Base-by-base conservation (phyloP, 2,329 filamentous ascomycete species). In the Diplocarpon mali region DNA sequence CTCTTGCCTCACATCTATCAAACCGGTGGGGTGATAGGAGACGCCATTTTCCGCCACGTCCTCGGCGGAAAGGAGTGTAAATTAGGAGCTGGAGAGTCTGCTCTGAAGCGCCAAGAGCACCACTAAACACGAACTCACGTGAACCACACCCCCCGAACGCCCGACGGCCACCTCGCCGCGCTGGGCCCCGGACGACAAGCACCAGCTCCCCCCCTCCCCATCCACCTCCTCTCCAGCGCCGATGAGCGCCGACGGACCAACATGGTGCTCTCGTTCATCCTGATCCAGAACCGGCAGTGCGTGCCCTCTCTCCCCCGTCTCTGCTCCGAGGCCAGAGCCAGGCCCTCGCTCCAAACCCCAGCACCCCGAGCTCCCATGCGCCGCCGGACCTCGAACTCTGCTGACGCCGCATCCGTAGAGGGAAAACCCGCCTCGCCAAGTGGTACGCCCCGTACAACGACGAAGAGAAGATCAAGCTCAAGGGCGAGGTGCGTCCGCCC, bases 401-500 rank as follows among this genome's bases (percentile, higher is more conserved):
- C 10, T 11, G 7, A 24, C 20, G 20, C n/a, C 20, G 20, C 20
- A 24, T 7, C 12, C 52, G 28, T 56, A 95, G 90, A 76, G 92
- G 92, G 69, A 98, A 98, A 72, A 98, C 92, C 58, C 85, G 92
- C 58, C 76, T 98, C 53, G 92, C 92, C 54, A 98, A 98, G 71
- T 98, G 90, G 90, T 98, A 98, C 72, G 86, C 85, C 56, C 90
- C 92, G 50, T 98, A 95, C 72, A 93, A 81, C 68, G 92, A 98
- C 72, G 90, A 96, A 65, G 88, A 98, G 66, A 98, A 98, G 72
- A 86, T 98, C 66, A 95, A 95, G 69, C 75, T 98, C 59, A 98
- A 98, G 68, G 92, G 92, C 75, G 92, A 98, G 71, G 85, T 87
- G 69, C 46, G 69, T 40, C 10, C 2, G 30, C 46, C 40, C 11